A percentile compares a stretch with the other conserved stretches of the same genome.
Evolutionary conservation across 768 basidiomycete species (phyloP).

Genomic region (Pleurotus tuoliensis): DNA sequence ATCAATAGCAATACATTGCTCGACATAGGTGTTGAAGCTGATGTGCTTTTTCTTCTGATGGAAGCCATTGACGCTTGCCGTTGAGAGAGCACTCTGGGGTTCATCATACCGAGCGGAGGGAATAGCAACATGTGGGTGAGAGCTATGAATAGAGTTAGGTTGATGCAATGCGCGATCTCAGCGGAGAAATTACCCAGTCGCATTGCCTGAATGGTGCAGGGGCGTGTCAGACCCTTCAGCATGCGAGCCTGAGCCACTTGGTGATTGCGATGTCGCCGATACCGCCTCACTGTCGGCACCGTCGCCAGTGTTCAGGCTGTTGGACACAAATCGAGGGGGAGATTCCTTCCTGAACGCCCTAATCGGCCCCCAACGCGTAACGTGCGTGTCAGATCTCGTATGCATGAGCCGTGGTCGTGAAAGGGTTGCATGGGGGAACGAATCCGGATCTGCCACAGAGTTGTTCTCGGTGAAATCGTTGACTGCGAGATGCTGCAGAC

Average conservation of each 20-base stretch:
- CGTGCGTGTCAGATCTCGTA: conserved; percentile 87
- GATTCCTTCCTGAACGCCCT: conserved; percentile 59
- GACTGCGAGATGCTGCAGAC: neutral
- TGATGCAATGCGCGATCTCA: neutral
- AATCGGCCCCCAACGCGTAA: conserved; percentile 50
- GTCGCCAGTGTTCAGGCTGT: conserved; percentile 18
- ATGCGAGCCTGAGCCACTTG: conserved; percentile 2
- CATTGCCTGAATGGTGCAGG: neutral
- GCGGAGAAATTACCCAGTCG: conserved; percentile 4
- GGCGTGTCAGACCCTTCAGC: neutral
- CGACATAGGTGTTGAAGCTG: conserved; percentile 96
- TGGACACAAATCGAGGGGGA: conserved; percentile 60
- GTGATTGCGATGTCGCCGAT: conserved; percentile 5
- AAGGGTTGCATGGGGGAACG: neutral
- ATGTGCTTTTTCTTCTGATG: conserved; percentile 77
- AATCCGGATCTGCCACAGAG: neutral
- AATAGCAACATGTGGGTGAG: neutral
- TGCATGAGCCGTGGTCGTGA: conserved; percentile 64
- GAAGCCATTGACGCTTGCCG: conserved; percentile 8
- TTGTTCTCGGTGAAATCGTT: neutral
- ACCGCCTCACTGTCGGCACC: conserved; percentile 5
- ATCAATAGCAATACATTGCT: conserved; percentile 91
- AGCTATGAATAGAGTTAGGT: neutral
- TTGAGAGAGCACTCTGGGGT: neutral
- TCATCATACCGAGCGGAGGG: neutral